phyloP scores from a whole-genome alignment of 2,329 filamentous ascomycete genomes.

The Colletotrichum camelliae region DNA sequence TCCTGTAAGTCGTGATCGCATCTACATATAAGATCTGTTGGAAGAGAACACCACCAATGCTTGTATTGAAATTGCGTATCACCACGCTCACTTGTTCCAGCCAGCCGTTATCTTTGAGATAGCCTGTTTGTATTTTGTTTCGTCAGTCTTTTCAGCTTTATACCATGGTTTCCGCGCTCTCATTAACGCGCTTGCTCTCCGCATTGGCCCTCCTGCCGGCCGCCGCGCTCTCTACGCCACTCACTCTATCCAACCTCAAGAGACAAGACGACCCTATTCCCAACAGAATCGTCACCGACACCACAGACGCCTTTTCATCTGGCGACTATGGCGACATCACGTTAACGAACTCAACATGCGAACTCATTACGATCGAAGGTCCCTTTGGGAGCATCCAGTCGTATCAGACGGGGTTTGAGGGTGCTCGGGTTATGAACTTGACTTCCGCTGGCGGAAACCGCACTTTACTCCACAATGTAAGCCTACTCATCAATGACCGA shows the following conservation, averaged over 20 bases:
- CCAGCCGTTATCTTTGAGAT: neutral
- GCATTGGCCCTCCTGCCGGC: neutral
- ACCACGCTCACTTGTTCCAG: neutral
- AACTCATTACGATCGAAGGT: neutral
- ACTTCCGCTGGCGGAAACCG: neutral
- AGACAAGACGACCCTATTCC: neutral
- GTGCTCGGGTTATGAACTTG: neutral
- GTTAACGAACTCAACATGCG: neutral
- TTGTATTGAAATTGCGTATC: neutral
- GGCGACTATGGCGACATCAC: neutral
- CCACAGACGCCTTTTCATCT: neutral
- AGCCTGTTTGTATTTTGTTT: neutral
- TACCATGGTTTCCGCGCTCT: neutral
- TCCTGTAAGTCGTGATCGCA: neutral
- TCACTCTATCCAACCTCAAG: neutral
- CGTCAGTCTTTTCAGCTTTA: neutral
- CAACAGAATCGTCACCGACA: neutral
- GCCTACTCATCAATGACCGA: accelerated
- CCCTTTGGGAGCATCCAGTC: neutral
- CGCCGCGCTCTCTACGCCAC: neutral
- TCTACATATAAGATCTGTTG: neutral
- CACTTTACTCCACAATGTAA: neutral
- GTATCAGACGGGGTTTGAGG: neutral
- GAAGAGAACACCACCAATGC: neutral
- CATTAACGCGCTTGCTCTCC: neutral